phyloP scores from a whole-genome alignment of 805 yeast species.

The Wickerhamomyces alni region DNA sequence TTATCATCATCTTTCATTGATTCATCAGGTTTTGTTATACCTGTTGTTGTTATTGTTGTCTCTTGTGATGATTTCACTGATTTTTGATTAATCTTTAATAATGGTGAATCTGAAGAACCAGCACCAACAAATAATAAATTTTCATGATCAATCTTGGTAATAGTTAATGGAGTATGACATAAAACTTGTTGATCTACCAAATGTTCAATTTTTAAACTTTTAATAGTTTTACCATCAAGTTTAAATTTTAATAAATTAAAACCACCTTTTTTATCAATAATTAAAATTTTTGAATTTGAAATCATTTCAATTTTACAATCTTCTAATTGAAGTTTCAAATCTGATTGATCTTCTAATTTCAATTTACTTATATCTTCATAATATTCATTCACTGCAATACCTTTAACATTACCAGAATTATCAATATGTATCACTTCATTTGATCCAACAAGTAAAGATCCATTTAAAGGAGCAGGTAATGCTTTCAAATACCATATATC shows the following conservation, averaged over 20 bases:
- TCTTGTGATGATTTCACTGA: too few species aligned
- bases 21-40: slow-evolving; percentile 20
- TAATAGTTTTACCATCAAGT: slow-evolving; percentile 33
- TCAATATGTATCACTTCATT: slow-evolving; percentile 78
- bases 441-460: slow-evolving; percentile 63
- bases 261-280: slow-evolving; percentile 30
- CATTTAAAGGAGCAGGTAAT: slow-evolving; percentile 59
- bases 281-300: slow-evolving; percentile 28
- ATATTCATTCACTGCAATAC: slow-evolving; percentile 56
- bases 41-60: too few species aligned
- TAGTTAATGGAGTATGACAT: slow-evolving; percentile 21
- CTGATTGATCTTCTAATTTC: slow-evolving; percentile 40
- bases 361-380: slow-evolving; percentile 36
- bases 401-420: slow-evolving; percentile 61
- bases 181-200: neutral
- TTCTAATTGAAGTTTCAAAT: slow-evolving; percentile 50
- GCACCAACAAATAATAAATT: slow-evolving; percentile 53
- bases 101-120: slow-evolving; percentile 50
- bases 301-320: slow-evolving; percentile 35
- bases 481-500: slow-evolving; percentile 65
- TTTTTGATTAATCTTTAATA: slow-evolving; percentile 28
- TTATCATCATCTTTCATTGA: slow-evolving; percentile 44
- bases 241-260: slow-evolving; percentile 23
- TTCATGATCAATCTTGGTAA: slow-evolving; percentile 32
- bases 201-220: slow-evolving; percentile 16